A percentile compares a stretch with the other conserved stretches of the same genome.
phyloP scores from a whole-genome alignment of 306 rosid species.

The Glycine soja region DNA sequence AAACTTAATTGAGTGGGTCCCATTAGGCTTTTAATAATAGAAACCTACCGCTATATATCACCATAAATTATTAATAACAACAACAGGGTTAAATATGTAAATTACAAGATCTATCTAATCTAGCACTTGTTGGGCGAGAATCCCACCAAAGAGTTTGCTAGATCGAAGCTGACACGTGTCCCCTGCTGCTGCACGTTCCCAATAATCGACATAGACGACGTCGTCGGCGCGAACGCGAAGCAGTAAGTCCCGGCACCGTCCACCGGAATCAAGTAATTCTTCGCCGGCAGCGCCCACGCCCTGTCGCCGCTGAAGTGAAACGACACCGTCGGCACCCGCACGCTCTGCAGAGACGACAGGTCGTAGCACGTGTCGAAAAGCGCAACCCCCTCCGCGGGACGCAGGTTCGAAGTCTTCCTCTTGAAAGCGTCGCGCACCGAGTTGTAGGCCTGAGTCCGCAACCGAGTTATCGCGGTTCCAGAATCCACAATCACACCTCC shows the following conservation, averaged over 20 bases:
- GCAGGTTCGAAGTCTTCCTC: constrained; percentile 56
- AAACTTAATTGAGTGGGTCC: not conserved
- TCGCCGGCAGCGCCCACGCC: constrained; percentile 66
- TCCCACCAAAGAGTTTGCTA: constrained; percentile 62
- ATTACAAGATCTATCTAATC: not conserved
- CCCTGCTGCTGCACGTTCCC: constrained; percentile 98
- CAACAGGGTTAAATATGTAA: constrained; percentile 45
- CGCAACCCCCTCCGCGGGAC: constrained; percentile 49
- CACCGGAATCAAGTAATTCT: constrained; percentile 82
- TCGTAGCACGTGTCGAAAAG: constrained; percentile 93
- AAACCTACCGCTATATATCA: not conserved
- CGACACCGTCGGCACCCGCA: constrained; percentile 82
- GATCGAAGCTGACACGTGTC: constrained; percentile 89
- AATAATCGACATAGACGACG: constrained; percentile 69
- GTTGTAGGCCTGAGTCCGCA: constrained; percentile 66
- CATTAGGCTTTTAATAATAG: not conserved
- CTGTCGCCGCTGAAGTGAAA: constrained; percentile 62
- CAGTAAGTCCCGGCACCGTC: constrained; percentile 72
- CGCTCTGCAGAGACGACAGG: constrained; percentile 56
- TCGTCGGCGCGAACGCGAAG: constrained; percentile 89
- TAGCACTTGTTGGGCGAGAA: constrained; percentile 80
- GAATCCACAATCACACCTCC: constrained; percentile 92
- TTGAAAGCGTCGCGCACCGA: constrained; percentile 78
- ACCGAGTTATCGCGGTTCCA: constrained; percentile 84
- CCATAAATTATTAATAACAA: constrained; percentile 2